Percentiles rank a stretch among this genome's conserved stretches.
phyloP scores from a whole-genome alignment of 371 early-diverging fungal species.

The Mortierella sp. region DNA sequence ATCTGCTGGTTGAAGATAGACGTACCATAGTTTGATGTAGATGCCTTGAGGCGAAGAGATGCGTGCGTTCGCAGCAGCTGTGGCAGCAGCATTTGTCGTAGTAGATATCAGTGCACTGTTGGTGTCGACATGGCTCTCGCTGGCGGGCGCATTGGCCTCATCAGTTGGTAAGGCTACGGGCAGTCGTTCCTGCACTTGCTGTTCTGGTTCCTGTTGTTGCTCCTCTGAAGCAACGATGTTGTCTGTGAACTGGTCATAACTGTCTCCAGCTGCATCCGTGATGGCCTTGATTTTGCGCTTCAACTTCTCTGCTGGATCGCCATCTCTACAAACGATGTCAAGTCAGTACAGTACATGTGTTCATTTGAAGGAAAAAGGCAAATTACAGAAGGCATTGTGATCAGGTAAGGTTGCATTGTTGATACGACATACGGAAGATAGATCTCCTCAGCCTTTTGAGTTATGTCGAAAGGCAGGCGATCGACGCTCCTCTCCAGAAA shows the following conservation, averaged over 20 bases:
- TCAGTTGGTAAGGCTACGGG: constrained; percentile 18
- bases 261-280: constrained; percentile 65
- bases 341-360: background rate
- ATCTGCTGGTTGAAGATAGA: too few relatives aligned
- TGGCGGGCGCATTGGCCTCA: background rate
- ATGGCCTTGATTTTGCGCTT: constrained; percentile 69
- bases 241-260: constrained; percentile 63
- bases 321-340: constrained; percentile 61
- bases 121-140: constrained; percentile 10
- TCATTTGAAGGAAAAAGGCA: background rate
- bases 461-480: constrained; percentile 64
- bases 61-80: constrained; percentile 15
- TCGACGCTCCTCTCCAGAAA: constrained; percentile 65
- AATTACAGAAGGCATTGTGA: too few relatives aligned
- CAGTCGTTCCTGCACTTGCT: constrained; percentile 23
- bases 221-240: constrained; percentile 28
- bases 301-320: constrained; percentile 62
- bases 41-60: constrained; percentile 44
- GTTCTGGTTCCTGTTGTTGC: too few relatives aligned
- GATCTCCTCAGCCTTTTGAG: constrained; percentile 66
- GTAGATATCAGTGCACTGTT: constrained; percentile 8
- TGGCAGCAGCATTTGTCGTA: constrained; percentile 3
- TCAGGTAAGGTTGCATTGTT: background rate
- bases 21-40: constrained; percentile 47
- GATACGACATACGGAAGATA: constrained; percentile 58